Percentiles rank a stretch among this genome's conserved stretches.
phyloP scores from a whole-genome alignment of 225 moss, liverwort and hornwort genomes.

The Pleurozium schreberi region DNA sequence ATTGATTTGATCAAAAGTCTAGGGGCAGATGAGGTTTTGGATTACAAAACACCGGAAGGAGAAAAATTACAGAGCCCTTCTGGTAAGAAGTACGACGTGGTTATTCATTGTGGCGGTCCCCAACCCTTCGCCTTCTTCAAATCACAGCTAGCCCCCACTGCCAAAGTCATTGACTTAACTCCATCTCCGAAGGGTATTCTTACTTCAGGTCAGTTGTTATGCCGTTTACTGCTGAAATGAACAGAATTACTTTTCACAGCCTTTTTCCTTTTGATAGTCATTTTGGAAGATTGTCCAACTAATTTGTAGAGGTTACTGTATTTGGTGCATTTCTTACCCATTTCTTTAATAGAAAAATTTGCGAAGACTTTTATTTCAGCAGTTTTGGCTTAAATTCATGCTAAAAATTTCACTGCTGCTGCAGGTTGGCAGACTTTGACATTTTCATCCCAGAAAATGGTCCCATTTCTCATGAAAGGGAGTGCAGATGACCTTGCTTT shows the following conservation, averaged over 20 bases:
- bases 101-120: conserved; percentile 29
- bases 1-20: conserved; percentile 42
- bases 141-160: conserved; percentile 30
- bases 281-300: neutral
- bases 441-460: conserved; percentile 20
- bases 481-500: conserved; percentile 24
- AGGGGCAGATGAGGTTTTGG: conserved; percentile 72
- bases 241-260: neutral
- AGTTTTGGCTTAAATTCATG: neutral
- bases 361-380: neutral
- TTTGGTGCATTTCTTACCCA: neutral
- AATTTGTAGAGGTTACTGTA: neutral
- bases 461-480: neutral
- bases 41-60: conserved; percentile 62
- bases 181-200: neutral
- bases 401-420: neutral
- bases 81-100: conserved; percentile 59
- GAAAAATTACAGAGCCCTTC: conserved; percentile 40
- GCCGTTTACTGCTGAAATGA: neutral
- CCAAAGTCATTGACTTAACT: conserved; percentile 40
- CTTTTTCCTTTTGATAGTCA: too few species aligned
- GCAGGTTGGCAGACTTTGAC: conserved; percentile 17
- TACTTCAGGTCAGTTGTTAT: neutral
- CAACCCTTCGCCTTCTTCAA: conserved; percentile 23
- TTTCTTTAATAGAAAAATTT: neutral